phyloP scores from a whole-genome alignment of 495 filamentous ascomycete species.

The Hypoxylon subgilvum region DNA sequence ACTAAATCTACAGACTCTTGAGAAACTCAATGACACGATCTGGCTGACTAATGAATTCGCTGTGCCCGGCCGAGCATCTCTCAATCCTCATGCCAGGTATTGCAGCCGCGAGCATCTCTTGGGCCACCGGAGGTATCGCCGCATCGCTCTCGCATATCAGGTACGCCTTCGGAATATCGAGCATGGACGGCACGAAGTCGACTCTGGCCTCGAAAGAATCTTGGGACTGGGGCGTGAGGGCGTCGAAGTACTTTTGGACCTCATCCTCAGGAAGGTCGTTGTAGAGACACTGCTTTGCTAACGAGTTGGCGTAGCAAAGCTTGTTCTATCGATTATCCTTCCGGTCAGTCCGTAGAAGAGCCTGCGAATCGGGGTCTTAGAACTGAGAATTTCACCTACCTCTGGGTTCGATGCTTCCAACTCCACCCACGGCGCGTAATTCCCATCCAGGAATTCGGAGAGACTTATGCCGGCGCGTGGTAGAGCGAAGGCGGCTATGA shows the following conservation, averaged over 20 bases:
- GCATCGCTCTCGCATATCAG: conserved; percentile 37
- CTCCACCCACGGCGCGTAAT: conserved; percentile 17
- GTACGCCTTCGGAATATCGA: conserved; percentile 27
- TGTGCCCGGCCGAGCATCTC: conserved; percentile 41
- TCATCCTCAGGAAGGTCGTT: conserved; percentile 15
- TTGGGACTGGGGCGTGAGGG: conserved; percentile 18
- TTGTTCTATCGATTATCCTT: conserved; percentile 10
- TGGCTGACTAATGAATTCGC: conserved; percentile 42
- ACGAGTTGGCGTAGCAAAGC: not conserved
- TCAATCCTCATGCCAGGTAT: conserved; percentile 25
- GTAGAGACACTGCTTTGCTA: conserved; percentile 24
- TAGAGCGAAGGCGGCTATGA: conserved; percentile 35
- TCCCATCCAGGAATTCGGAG: conserved; percentile 10
- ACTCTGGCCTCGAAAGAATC: conserved; percentile 13
- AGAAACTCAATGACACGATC: conserved; percentile 32
- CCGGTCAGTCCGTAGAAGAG: too few species aligned
- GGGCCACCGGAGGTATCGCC: conserved; percentile 27
- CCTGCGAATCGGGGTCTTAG: too few species aligned
- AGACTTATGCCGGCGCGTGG: conserved; percentile 1
- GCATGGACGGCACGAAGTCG: conserved; percentile 10
- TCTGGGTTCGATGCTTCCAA: not conserved
- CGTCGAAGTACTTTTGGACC: conserved; percentile 16
- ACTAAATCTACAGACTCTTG: not conserved
- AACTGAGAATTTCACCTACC: too few species aligned
- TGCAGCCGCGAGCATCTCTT: conserved; percentile 31